Percentiles rank a stretch among this genome's conserved stretches.
phyloP scores from a whole-genome alignment of 2,329 filamentous ascomycete species.

The Clarireedia hainanense region DNA sequence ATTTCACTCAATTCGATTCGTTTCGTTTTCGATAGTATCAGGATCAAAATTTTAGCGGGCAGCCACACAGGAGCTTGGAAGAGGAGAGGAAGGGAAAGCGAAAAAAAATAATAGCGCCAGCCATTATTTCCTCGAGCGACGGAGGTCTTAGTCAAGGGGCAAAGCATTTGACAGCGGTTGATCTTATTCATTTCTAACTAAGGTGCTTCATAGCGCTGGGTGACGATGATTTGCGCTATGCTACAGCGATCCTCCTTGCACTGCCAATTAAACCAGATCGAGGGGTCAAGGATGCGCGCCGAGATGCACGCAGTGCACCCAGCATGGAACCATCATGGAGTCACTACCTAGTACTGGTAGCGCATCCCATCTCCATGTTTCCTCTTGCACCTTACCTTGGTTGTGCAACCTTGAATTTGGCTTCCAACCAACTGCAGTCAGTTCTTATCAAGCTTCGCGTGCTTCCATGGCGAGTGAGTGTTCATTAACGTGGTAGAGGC shows the following conservation, averaged over 20 bases:
- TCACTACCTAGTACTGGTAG: too few species aligned
- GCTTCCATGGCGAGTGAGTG: too few species aligned
- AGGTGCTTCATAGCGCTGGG: slow-evolving; percentile 1
- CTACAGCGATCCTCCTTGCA: slow-evolving; percentile 1
- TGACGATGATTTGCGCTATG: slow-evolving; percentile 7
- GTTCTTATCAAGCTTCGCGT: too few species aligned
- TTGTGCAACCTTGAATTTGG: too few species aligned
- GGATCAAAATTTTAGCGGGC: slow-evolving; percentile 3
- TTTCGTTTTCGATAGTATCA: slow-evolving; percentile 5
- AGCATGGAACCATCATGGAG: neutral
- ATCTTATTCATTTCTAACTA: slow-evolving; percentile 4
- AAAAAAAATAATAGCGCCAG: neutral
- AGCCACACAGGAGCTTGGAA: slow-evolving; percentile 8
- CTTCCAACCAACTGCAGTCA: too few species aligned
- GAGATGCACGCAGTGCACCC: too few species aligned
- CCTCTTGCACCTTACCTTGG: too few species aligned
- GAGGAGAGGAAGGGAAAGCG: too few species aligned
- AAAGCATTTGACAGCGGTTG: slow-evolving; percentile 4
- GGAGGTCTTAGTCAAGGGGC: neutral
- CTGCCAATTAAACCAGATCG: neutral
- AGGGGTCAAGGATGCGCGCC: slow-evolving; percentile 1
- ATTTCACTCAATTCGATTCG: too few species aligned
- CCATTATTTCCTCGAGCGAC: neutral
- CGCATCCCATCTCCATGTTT: too few species aligned
- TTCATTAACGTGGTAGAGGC: too few species aligned